Evolutionary conservation across 176 grass and related monocot genomes (phyloP).

Genomic region (Thalia dealbata): DNA sequence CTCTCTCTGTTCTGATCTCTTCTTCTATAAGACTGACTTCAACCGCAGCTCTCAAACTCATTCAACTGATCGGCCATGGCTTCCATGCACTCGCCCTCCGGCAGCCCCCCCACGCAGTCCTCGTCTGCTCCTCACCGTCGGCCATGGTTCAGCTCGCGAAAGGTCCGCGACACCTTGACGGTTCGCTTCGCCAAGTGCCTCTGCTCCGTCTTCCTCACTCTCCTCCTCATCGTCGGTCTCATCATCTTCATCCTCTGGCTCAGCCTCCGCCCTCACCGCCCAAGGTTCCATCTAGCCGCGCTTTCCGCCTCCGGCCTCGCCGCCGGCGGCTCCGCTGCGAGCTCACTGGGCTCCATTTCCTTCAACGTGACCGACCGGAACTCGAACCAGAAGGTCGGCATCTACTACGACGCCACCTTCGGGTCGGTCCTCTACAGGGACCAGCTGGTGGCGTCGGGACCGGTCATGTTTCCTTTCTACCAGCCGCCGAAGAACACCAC

Average conservation of each 20-base stretch:
- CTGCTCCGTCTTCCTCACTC: constrained; percentile 39
- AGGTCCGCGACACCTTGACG: constrained; percentile 21
- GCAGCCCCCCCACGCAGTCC: no score
- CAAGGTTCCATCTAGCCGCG: constrained; percentile 38
- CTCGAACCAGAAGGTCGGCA: constrained; percentile 68
- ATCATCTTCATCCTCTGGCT: constrained; percentile 83
- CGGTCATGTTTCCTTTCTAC: constrained; percentile 43
- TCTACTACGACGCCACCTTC: constrained; percentile 31
- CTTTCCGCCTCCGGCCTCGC: constrained; percentile 36
- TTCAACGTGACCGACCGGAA: constrained; percentile 62
- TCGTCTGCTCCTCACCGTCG: no score
- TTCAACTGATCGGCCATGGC: no score
- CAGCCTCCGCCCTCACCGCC: constrained; percentile 76
- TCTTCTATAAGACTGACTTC: not conserved
- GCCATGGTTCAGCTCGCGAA: not conserved
- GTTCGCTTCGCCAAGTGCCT: constrained; percentile 40
- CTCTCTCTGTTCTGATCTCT: no score
- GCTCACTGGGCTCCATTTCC: constrained; percentile 14
- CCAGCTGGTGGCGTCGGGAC: constrained; percentile 36
- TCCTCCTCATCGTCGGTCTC: constrained; percentile 44
- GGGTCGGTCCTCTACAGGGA: constrained; percentile 51
- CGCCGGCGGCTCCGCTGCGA: constrained; percentile 21
- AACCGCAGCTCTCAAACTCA: no score
- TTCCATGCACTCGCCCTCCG: no score
- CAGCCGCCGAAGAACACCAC: constrained; percentile 53